These are phyloP conservation scores for Nothophytophthora sp. DNA, from an alignment of 352 stramenopile genomes.

Conservation along the genomic window DNA sequence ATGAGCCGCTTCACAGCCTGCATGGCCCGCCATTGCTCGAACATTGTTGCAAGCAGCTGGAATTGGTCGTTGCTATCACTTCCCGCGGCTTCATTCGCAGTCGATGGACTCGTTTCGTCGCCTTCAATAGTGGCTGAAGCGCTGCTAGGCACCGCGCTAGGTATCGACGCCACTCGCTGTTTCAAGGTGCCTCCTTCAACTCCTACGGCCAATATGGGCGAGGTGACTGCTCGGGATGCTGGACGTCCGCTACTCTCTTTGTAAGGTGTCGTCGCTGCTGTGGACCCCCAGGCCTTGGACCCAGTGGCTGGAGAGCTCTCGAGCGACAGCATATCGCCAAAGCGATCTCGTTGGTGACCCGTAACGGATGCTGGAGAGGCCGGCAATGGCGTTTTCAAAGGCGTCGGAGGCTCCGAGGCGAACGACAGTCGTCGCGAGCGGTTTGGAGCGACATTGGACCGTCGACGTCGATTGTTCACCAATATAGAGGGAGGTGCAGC, in stretches of 20 bases:
- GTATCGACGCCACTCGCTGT: no score
- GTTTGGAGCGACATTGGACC: neutral
- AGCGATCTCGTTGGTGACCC: constrained; percentile 28
- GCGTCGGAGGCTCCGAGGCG: neutral
- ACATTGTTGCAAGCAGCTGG: constrained; percentile 33
- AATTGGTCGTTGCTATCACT: constrained; percentile 4
- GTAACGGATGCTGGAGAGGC: neutral
- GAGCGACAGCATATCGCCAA: constrained; percentile 48
- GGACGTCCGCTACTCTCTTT: neutral
- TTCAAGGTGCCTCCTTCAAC: no score
- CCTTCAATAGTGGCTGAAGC: no score
- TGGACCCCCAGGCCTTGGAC: no score
- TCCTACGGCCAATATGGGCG: no score
- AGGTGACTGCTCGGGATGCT: no score
- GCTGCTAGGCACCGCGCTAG: no score
- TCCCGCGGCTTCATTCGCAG: neutral
- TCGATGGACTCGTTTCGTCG: neutral
- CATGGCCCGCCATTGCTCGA: constrained; percentile 50
- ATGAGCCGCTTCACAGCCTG: constrained; percentile 34
- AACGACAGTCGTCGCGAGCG: constrained; percentile 12
- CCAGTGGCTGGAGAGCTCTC: neutral
- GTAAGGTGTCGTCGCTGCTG: constrained; percentile 9
- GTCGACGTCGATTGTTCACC: neutral
- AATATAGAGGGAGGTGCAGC: neutral
- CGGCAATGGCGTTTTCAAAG: neutral